Percentiles rank a stretch among this genome's conserved stretches.
Conservation (phyloP, 257 asterid genomes). For the Ehretia macrophylla region DNA sequence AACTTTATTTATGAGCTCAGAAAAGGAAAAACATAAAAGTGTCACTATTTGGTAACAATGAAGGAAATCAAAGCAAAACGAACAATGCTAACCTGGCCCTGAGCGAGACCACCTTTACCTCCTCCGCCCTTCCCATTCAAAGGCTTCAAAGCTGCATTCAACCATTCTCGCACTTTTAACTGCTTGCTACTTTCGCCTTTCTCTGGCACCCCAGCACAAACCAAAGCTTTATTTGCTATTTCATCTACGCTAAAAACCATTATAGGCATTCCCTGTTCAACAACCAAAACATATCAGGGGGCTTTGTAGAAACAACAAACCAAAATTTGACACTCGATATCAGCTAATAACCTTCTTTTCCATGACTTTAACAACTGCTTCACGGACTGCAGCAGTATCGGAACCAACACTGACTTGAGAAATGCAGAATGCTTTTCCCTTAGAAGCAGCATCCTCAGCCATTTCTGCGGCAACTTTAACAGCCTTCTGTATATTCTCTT, state of each 20-base stretch:
- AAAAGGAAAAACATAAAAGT: background rate
- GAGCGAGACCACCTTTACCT: slow-evolving; percentile 92
- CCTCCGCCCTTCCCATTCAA: slow-evolving; percentile 94
- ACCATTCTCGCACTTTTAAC: slow-evolving; percentile 74
- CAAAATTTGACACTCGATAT: slow-evolving; percentile 1
- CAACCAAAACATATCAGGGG: background rate
- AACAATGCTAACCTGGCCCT: slow-evolving; percentile 73
- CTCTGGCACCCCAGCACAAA: slow-evolving; percentile 98
- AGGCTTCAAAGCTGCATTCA: slow-evolving; percentile 62
- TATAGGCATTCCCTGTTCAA: slow-evolving; percentile 66
- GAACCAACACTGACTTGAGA: slow-evolving; percentile 71
- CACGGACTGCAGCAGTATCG: slow-evolving; percentile 95
- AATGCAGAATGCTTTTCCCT: slow-evolving; percentile 77
- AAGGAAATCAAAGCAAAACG: background rate
- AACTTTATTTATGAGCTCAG: no score
- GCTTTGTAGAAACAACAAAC: background rate
- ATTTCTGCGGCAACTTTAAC: slow-evolving; percentile 49
- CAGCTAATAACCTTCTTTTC: slow-evolving; percentile 63
- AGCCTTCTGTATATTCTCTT: slow-evolving; percentile 77
- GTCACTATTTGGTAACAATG: background rate
- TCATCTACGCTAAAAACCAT: slow-evolving; percentile 85
- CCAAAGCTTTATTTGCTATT: slow-evolving; percentile 66
- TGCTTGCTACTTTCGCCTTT: slow-evolving; percentile 50
- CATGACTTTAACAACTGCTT: slow-evolving; percentile 93
- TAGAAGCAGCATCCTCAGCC: slow-evolving; percentile 70